Evolutionary conservation across 345 rosid genomes (phyloP).

Genomic region (Aquilaria sinensis): DNA sequence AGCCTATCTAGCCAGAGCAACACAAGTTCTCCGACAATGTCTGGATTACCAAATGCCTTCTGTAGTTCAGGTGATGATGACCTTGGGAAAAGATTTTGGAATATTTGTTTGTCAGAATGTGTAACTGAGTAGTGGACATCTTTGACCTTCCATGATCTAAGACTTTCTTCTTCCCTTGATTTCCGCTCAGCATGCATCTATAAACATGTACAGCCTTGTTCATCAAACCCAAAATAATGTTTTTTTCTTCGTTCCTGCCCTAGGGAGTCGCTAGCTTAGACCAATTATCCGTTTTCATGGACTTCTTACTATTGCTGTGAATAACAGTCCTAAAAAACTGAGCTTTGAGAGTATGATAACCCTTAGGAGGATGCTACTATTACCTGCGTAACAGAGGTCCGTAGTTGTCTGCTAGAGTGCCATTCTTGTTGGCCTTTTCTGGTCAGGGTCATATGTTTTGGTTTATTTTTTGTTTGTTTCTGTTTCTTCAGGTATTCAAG

Average conservation of each 20-base stretch:
- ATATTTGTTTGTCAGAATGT: constrained; percentile 64
- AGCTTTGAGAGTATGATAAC: too few relatives aligned
- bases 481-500: constrained; percentile 23
- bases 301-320: too few relatives aligned
- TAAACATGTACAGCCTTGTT: not conserved
- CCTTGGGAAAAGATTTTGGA: constrained; percentile 28
- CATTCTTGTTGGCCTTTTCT: too few relatives aligned
- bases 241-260: too few relatives aligned
- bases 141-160: not conserved
- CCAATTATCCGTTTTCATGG: too few relatives aligned
- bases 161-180: constrained; percentile 1
- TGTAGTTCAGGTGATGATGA: constrained; percentile 38
- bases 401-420: too few relatives aligned
- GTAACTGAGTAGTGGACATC: not conserved
- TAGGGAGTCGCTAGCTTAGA: too few relatives aligned
- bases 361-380: too few relatives aligned
- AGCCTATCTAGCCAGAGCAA: constrained; percentile 38
- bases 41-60: constrained; percentile 24
- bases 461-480: not conserved
- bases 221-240: too few relatives aligned
- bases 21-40: constrained; percentile 34
- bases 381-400: too few relatives aligned
- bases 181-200: not conserved
- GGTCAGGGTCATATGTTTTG: too few relatives aligned
- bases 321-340: too few relatives aligned